Base-by-base conservation (phyloP, 768 basidiomycete species). In the Pleurotus pulmonarius region DNA sequence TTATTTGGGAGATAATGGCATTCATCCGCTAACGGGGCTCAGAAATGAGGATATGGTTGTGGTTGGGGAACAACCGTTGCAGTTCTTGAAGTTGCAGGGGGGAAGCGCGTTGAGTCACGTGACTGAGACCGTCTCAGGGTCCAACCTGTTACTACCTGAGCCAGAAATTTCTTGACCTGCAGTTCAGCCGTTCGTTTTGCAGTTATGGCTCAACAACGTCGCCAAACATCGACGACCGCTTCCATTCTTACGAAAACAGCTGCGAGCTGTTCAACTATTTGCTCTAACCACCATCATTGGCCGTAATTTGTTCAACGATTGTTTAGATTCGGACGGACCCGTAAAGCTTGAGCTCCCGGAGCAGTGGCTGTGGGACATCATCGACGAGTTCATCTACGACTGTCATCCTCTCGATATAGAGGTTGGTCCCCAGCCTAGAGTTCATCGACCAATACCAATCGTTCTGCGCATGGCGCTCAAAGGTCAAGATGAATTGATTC, bases 261-360 rank as follows among this genome's bases (percentile, higher is more conserved):
- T 98, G 96, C 82, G 94, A 96, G 70, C 76, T 98, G 61, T 98
- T 98, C 83, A 98, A 98, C 73, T 94, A 94, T 68, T 83, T 99
- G 37, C 85, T 98, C 61, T 75, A 5, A 4, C 2, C 13, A 25
- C 12, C 22, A 24, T n/a, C n/a, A 4, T 37, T 43, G 5, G 58
- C 34, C 5, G 20, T 29, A 15, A 29, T 58, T 15, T 47, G 45
- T 55, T 56, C 53, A 16, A n/a, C 46, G 8, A 37, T 8, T 6
- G 26, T 24, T 6, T 62, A 94, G 94, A 98, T 71, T 95, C 94
- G 9, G 94, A 97, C 58, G 92, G 90, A 0, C 96, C 96, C 2
- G 94, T 98, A 0, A 72, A 86, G n/a, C 85, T 98, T 49, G 87
- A 95, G 59, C 85, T 99, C 20, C 96, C 96, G 0, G 92, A 95